These are phyloP conservation scores for Naegleria fowleri DNA, from an alignment of 208 protist species.

Conservation along the genomic window DNA sequence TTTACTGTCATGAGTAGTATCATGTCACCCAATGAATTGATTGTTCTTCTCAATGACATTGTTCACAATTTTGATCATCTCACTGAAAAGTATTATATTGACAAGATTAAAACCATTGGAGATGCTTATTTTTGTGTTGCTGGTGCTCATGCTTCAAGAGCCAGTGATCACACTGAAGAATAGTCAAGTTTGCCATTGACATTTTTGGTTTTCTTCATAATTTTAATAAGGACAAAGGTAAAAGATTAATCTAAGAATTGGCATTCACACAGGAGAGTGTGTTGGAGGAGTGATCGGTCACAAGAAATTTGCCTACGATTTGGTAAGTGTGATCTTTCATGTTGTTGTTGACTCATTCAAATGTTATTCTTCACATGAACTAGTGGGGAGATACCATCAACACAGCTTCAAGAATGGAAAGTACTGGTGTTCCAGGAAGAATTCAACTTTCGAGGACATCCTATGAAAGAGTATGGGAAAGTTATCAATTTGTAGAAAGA, in stretches of 20 bases:
- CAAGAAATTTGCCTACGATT: slow-evolving; percentile 21
- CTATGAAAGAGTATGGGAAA: neutral
- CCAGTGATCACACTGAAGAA: neutral
- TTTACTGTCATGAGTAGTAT: slow-evolving; percentile 44
- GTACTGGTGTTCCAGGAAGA: neutral
- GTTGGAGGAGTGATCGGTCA: slow-evolving; percentile 22
- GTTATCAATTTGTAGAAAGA: neutral
- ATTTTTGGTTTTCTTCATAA: neutral
- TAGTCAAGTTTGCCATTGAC: neutral
- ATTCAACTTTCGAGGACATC: neutral
- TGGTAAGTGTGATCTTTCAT: neutral
- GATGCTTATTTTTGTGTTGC: slow-evolving; percentile 30
- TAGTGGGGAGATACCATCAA: neutral
- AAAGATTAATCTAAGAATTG: slow-evolving; percentile 16
- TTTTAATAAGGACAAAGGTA: neutral
- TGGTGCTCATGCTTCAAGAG: neutral
- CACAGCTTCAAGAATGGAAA: neutral
- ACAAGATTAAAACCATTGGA: slow-evolving; percentile 37
- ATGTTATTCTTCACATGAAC: neutral
- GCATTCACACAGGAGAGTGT: neutral
- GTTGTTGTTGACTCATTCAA: neutral
- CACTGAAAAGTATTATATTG: neutral
- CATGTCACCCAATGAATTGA: slow-evolving; percentile 31
- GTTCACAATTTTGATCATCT: slow-evolving; percentile 16
- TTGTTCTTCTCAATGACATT: neutral